These are phyloP conservation scores for Eimeria maxima DNA, from an alignment of 169 alveolate species.

Conservation along the genomic window DNA sequence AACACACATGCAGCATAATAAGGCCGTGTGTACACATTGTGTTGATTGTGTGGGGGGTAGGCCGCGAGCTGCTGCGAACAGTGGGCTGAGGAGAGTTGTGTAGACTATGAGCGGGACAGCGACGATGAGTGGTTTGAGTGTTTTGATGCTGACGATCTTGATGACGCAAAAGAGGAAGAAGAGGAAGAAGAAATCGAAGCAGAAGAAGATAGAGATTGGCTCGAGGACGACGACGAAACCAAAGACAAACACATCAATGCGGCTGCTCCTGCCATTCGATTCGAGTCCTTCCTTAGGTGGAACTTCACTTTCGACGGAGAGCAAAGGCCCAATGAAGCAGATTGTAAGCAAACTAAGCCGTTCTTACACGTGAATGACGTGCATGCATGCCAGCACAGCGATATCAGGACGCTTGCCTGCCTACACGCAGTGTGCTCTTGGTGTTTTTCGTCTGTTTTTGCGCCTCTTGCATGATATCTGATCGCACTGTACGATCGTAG, in stretches of 20 bases:
- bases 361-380: too few species aligned
- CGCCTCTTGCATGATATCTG: too few species aligned
- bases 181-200: slow-evolving; percentile 60
- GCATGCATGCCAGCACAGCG: too few species aligned
- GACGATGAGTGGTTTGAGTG: slow-evolving; percentile 79
- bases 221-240: slow-evolving; percentile 72
- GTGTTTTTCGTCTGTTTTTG: too few species aligned
- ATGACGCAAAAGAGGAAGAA: slow-evolving; percentile 70
- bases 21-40: not conserved
- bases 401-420: too few species aligned
- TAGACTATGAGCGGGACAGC: slow-evolving; percentile 76
- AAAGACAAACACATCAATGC: not conserved
- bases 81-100: slow-evolving; percentile 76
- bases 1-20: too few species aligned
- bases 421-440: not conserved
- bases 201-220: slow-evolving; percentile 61
- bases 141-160: slow-evolving; percentile 73
- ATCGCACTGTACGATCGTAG: too few species aligned
- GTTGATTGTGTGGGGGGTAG: not conserved
- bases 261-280: slow-evolving; percentile 21
- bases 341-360: not conserved
- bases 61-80: slow-evolving; percentile 33
- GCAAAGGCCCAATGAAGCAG: slow-evolving; percentile 49
- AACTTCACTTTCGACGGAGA: slow-evolving; percentile 73
- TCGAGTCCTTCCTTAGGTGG: slow-evolving; percentile 58